Conservation (phyloP, 1,139 yeast species). For the Taphrina flavorubra region DNA sequence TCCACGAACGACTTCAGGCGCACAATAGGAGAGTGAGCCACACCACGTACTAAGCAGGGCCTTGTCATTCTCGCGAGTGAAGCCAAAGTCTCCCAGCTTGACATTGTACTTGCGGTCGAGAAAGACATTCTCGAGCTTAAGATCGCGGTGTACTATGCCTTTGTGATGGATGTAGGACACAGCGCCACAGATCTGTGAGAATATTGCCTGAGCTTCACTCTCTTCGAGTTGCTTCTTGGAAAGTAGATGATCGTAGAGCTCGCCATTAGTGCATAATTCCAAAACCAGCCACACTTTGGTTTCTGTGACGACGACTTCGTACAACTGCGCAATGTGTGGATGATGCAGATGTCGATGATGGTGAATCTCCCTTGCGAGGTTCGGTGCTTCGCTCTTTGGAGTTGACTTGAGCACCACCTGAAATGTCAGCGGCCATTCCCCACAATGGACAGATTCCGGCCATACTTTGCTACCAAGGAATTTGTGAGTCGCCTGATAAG, state of each 20-base stretch:
- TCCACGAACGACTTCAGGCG: slow-evolving; percentile 80
- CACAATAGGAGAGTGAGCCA: slow-evolving; percentile 96
- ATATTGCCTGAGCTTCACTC: slow-evolving; percentile 64
- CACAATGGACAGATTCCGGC: neutral
- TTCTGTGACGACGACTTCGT: slow-evolving; percentile 85
- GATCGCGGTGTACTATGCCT: slow-evolving; percentile 86
- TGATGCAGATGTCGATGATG: slow-evolving; percentile 85
- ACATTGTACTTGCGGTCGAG: slow-evolving; percentile 72
- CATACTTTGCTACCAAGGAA: slow-evolving; percentile 33
- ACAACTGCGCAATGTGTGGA: slow-evolving; percentile 80
- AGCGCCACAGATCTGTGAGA: slow-evolving; percentile 80
- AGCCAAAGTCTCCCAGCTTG: slow-evolving; percentile 90
- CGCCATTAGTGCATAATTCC: slow-evolving; percentile 91
- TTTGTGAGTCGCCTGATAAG: slow-evolving; percentile 37
- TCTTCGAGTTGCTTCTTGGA: slow-evolving; percentile 58
- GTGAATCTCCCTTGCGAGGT: slow-evolving; percentile 88
- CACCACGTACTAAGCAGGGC: slow-evolving; percentile 78
- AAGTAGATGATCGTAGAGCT: slow-evolving; percentile 75
- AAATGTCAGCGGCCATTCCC: neutral
- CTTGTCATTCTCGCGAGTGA: slow-evolving; percentile 76
- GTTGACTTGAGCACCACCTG: slow-evolving; percentile 80
- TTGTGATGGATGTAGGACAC: slow-evolving; percentile 82
- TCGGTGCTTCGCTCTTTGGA: slow-evolving; percentile 71
- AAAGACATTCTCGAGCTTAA: slow-evolving; percentile 83
- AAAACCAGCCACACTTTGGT: slow-evolving; percentile 81